These are phyloP conservation scores for Mycothermus thermophilus DNA, from an alignment of 495 filamentous ascomycete genomes.

Conservation along the genomic window DNA sequence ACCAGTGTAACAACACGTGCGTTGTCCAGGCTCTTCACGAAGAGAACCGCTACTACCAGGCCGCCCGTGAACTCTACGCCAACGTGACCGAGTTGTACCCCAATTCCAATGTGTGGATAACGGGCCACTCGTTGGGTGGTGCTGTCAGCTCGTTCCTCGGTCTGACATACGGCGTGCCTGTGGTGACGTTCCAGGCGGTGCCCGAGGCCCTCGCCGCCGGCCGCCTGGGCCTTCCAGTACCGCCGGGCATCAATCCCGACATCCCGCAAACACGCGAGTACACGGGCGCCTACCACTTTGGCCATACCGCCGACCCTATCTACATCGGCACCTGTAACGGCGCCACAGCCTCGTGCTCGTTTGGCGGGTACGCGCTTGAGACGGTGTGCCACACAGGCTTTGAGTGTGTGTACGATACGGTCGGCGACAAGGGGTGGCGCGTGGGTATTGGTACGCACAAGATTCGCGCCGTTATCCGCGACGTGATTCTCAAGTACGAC, in stretches of 20 bases:
- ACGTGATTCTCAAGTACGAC: slow-evolving; percentile 74
- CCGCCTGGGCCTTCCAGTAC: slow-evolving; percentile 73
- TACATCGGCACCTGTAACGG: slow-evolving; percentile 91
- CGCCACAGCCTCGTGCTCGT: slow-evolving; percentile 71
- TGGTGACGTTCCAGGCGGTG: slow-evolving; percentile 79
- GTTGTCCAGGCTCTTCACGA: slow-evolving; percentile 57
- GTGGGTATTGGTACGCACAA: slow-evolving; percentile 74
- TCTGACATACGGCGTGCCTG: slow-evolving; percentile 77
- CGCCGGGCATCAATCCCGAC: slow-evolving; percentile 58
- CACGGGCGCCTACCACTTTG: slow-evolving; percentile 84
- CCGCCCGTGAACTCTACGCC: slow-evolving; percentile 72
- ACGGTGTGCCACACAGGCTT: slow-evolving; percentile 77
- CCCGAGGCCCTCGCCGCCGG: slow-evolving; percentile 77
- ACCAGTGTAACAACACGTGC: slow-evolving; percentile 83
- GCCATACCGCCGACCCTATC: slow-evolving; percentile 88
- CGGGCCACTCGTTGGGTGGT: slow-evolving; percentile 83
- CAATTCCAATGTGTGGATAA: slow-evolving; percentile 69
- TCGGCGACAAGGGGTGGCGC: slow-evolving; percentile 78
- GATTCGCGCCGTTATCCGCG: slow-evolving; percentile 68
- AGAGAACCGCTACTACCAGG: slow-evolving; percentile 82
- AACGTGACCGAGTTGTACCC: slow-evolving; percentile 89
- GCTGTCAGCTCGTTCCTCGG: slow-evolving; percentile 74
- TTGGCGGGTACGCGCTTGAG: slow-evolving; percentile 91
- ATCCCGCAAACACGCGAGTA: slow-evolving; percentile 53
- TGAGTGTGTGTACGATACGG: slow-evolving; percentile 83